phyloP scores from a whole-genome alignment of 2,329 filamentous ascomycete genomes.

The Fusarium pseudoanthophilum region DNA sequence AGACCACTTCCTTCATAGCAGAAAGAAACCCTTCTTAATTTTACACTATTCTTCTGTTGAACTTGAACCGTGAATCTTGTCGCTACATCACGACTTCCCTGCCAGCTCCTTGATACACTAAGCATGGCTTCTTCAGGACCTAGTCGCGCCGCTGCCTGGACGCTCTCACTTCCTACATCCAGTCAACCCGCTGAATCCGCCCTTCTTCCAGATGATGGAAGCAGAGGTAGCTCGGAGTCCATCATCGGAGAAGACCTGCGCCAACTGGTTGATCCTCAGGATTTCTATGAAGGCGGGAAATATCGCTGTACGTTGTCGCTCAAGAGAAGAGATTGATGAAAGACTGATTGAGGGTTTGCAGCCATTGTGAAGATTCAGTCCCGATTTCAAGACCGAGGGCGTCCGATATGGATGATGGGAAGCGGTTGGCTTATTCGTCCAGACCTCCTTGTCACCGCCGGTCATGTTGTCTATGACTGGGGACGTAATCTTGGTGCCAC shows the following conservation, averaged over 20 bases:
- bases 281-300: neutral
- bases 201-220: neutral
- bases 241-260: neutral
- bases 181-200: neutral
- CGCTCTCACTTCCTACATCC: neutral
- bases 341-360: neutral
- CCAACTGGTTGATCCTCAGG: neutral
- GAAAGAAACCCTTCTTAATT: accelerated
- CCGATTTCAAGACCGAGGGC: slow-evolving; percentile 6
- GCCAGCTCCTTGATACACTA: accelerated
- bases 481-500: neutral
- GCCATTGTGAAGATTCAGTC: slow-evolving; percentile 37
- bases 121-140: neutral
- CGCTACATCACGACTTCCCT: neutral
- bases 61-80: neutral
- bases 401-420: slow-evolving; percentile 36
- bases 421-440: slow-evolving; percentile 38
- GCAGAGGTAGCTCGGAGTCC: neutral
- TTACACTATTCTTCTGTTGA: too few species aligned
- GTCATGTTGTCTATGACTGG: slow-evolving; percentile 36
- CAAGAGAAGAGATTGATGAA: accelerated
- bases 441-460: slow-evolving; percentile 37
- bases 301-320: neutral
- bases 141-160: neutral
- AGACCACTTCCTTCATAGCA: neutral